Evolutionary conservation across 805 yeast genomes (phyloP), one percentile per base, ranked within the genome.

Genomic region (Lipomyces starkeyi): DNA sequence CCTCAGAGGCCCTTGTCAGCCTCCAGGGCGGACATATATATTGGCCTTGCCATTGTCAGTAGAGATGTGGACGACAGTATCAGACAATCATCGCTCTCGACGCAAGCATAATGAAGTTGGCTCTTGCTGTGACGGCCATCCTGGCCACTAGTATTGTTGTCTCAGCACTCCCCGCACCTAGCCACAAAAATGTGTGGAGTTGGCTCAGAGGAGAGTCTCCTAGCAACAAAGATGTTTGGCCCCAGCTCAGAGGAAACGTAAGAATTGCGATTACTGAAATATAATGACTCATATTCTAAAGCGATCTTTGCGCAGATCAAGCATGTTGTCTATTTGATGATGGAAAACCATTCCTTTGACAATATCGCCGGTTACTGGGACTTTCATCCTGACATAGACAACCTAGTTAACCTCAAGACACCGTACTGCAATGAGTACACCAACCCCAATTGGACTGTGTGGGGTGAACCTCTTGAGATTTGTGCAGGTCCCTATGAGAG

Each of bases 311-410:
- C 8, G 8, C 29, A 58, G 61, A 58, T 58, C 62, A 58, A 5
- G 11, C 61, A 58, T 43, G 61, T 58, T 58, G 60, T 58, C 61
- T 58, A 58, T 40, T 62, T 58, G 9, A 58, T 58, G 61, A 43
- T 58, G 62, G 61, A 58, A n/a, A 58, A 58, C 7, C 61, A 35
- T 43, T 1, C 2, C 7, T 58, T 58, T 7, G 61, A 58, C 27
- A 58, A 58, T 9, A 37, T 58, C 27, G 62, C 62, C 9, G 61
- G 61, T 4, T 58, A 34, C 54, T 58, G 61, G 61, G 35, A 29
- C 32, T 58, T 58, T 27, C 61, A 40, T 8, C 56, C 43, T 3
- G 61, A 58, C 35, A 58, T 58, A 20, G 61, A 58, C 54, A 58
- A 58, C 20, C 20, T 58, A 62, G 11, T 4, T 6, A 43, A 43